Conservation (phyloP, 2,329 filamentous ascomycete genomes). For the Xylariaceae sp. region DNA sequence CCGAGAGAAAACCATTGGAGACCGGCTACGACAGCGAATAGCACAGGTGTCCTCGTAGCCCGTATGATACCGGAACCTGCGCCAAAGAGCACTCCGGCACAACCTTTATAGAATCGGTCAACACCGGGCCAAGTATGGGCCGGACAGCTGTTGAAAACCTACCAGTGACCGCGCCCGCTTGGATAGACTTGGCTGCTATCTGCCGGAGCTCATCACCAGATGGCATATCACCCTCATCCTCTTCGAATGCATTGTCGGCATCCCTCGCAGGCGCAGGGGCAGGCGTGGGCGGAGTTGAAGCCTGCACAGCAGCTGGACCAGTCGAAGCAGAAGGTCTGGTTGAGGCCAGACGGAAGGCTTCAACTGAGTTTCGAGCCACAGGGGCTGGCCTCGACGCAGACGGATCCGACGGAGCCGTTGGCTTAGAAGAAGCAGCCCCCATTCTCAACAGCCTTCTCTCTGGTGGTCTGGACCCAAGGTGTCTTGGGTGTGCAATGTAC, state of each 20-base stretch:
- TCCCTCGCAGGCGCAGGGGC: too few relatives aligned
- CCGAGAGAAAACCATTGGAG: conserved; percentile 78
- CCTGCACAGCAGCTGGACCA: too few relatives aligned
- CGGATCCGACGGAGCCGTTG: too few relatives aligned
- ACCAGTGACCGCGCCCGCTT: conserved; percentile 23
- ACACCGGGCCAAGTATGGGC: conserved; percentile 8
- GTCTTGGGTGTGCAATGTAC: too few relatives aligned
- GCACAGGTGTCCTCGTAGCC: conserved; percentile 54
- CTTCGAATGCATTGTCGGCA: too few relatives aligned
- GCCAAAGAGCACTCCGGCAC: conserved; percentile 55
- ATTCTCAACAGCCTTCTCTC: too few relatives aligned
- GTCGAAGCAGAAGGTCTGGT: too few relatives aligned
- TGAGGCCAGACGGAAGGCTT: background rate
- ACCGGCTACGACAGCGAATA: conserved; percentile 66
- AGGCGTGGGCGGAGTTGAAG: too few relatives aligned
- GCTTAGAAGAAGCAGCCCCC: too few relatives aligned
- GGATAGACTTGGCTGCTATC: conserved; percentile 20
- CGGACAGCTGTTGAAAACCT: conserved; percentile 2
- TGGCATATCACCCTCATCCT: conserved; percentile 19
- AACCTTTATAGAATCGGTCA: conserved; percentile 32
- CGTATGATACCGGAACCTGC: conserved; percentile 65
- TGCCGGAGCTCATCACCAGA: conserved; percentile 15
- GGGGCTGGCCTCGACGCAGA: background rate
- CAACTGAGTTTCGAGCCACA: background rate
- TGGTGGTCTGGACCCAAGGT: too few relatives aligned